Evolutionary conservation across 2,329 filamentous ascomycete genomes (phyloP), one percentile per base, ranked within the genome.

Genomic region (Sordariomycetes sp.): DNA sequence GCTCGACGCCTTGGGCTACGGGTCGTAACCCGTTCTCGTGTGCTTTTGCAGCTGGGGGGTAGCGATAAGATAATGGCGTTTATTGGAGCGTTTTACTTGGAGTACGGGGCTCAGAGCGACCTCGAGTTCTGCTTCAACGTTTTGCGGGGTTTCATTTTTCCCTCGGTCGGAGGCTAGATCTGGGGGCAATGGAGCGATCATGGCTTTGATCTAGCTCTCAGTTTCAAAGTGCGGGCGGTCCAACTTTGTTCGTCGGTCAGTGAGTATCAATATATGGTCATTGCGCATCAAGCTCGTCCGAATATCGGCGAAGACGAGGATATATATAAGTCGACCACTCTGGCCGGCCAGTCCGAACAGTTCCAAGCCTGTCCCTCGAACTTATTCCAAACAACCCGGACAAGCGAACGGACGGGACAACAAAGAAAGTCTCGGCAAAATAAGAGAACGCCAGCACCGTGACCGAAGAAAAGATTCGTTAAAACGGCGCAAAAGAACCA

Each of bases 1-100:
- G 62, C 69, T 77, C 50, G 78, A 81, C 52, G 63, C 69, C n/a
- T 78, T 75, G 0, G 69, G 68, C 13, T 76, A 76, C 56, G 72
- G 70, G 53, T 65, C 68, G 17, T 72, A 32, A 56, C 10, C n/a
- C 45, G 22, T 20, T 10, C 20, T n/a, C 6, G 45, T 10, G 45
- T 50, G 5, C 45, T 8, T 50, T 50, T 22, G 45, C n/a, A 20
- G 45, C 20, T 50, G 13, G 45, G 45, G 7, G 2, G 10, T 50
- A 8, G 22, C n/a, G 20, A 2, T 2, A 10, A 20, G 45, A 20
- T 20, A 24, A 22, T 50, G 45, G 45, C 45, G 45, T 50, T 50
- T 22, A 2, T 24, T 10, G 45, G 45, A 12, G 45, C 20, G n/a
- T 50, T 20, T 50, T 17, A 17, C 36, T 39, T 39, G 36, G 36